Evolutionary conservation across 768 basidiomycete species (phyloP).

Genomic region (Mycena capillaripes): DNA sequence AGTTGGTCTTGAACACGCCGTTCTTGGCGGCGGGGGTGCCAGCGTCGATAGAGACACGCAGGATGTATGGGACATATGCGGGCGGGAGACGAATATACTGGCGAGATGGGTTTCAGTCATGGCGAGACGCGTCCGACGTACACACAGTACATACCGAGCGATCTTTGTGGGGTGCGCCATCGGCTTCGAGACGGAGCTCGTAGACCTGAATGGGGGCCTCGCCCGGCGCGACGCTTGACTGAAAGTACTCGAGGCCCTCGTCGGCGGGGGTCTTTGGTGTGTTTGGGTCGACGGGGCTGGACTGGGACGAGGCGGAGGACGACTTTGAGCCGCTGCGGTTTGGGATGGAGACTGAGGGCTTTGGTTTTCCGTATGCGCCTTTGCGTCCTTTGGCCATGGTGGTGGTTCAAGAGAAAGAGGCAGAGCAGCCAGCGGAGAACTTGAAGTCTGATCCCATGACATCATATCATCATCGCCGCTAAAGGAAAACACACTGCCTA

Average conservation of each 20-base stretch:
- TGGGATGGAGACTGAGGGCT: conserved; percentile 38
- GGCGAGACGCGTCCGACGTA: conserved; percentile 15
- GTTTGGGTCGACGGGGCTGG: conserved; percentile 49
- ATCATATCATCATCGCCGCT: too few relatives aligned
- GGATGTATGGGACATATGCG: conserved; percentile 87
- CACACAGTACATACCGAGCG: conserved; percentile 72
- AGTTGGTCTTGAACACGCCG: conserved; percentile 96
- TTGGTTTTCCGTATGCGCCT: conserved; percentile 26
- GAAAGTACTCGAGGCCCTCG: conserved; percentile 92
- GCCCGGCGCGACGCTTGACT: conserved; percentile 62
- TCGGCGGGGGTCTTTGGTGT: conserved; percentile 94
- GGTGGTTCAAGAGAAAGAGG: conserved; percentile 26
- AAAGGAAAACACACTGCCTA: neutral
- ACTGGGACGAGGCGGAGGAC: conserved; percentile 35
- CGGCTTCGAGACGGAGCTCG: conserved; percentile 87
- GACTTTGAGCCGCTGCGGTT: conserved; percentile 40
- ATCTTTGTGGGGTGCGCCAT: conserved; percentile 92
- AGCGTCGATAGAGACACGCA: conserved; percentile 92
- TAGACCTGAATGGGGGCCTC: conserved; percentile 86
- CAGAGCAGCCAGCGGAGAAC: neutral
- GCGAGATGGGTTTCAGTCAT: conserved; percentile 30
- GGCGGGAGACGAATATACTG: conserved; percentile 98
- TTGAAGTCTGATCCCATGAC: too few relatives aligned
- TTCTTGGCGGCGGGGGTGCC: conserved; percentile 93
- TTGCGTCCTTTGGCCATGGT: conserved; percentile 37